Evolutionary conservation across 2,329 filamentous ascomycete species (phyloP).

Genomic region (Beauveria varroae): DNA sequence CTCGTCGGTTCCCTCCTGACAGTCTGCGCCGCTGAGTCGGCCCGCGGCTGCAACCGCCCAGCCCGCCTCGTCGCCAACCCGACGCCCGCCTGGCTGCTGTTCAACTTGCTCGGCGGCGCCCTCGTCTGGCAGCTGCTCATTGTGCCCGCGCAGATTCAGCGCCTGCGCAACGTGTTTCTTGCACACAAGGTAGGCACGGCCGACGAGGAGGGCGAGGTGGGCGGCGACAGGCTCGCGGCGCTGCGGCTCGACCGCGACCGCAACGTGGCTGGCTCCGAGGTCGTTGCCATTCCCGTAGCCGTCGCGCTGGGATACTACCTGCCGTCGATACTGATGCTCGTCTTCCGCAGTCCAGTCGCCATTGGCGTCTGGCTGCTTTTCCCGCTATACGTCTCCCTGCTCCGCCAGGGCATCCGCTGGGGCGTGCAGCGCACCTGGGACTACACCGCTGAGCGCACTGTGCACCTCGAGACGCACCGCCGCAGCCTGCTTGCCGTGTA

Average conservation of each 20-base stretch:
- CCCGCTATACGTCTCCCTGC: conserved; percentile 39
- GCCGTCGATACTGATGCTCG: conserved; percentile 40
- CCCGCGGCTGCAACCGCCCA: conserved; percentile 32
- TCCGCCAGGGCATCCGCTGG: conserved; percentile 31
- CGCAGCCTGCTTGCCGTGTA: conserved; percentile 35
- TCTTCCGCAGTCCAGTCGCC: conserved; percentile 27
- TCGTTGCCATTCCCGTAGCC: conserved; percentile 46
- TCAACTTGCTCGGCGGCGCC: conserved; percentile 41
- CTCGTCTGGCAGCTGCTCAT: conserved; percentile 46
- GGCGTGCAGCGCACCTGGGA: conserved; percentile 19
- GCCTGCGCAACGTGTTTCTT: conserved; percentile 29
- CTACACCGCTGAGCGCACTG: conserved; percentile 21
- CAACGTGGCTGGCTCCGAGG: conserved; percentile 41
- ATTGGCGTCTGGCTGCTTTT: conserved; percentile 45
- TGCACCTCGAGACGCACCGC: conserved; percentile 37
- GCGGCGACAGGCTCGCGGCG: conserved; percentile 13
- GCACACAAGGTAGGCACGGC: conserved; percentile 12
- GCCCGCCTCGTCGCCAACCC: conserved; percentile 30
- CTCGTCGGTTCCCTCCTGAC: conserved; percentile 42
- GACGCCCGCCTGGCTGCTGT: conserved; percentile 37
- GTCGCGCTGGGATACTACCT: conserved; percentile 40
- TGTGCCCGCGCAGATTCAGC: conserved; percentile 40
- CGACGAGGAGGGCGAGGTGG: conserved; percentile 14
- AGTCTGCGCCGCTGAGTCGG: conserved; percentile 41
- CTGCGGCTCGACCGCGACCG: conserved; percentile 19